A percentile compares a stretch with the other conserved stretches of the same genome.
These are phyloP conservation scores for Trypethelium eluteriae DNA, from an alignment of 495 filamentous ascomycete species.

Conservation along the genomic window DNA sequence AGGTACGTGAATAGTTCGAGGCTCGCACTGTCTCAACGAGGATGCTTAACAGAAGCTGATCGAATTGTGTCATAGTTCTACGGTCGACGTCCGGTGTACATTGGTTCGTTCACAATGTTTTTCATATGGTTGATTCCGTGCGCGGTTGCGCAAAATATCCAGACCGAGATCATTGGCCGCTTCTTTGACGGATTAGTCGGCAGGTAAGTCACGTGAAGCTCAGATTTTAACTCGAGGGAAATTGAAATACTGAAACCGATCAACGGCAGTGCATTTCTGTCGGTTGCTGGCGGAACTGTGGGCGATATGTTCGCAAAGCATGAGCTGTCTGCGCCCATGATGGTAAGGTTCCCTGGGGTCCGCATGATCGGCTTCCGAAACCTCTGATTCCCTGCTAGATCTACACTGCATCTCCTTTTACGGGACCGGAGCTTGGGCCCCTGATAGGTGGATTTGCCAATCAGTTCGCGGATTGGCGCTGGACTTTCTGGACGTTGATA, in stretches of 20 bases:
- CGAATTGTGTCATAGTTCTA: conserved; percentile 55
- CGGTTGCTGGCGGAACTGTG: conserved; percentile 83
- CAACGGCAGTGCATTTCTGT: conserved; percentile 60
- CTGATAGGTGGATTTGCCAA: conserved; percentile 70
- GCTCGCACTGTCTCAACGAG: neutral
- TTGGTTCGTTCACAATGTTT: conserved; percentile 68
- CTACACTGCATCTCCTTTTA: conserved; percentile 61
- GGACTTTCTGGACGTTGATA: conserved; percentile 81
- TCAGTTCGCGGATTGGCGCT: conserved; percentile 69
- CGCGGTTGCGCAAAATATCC: conserved; percentile 74
- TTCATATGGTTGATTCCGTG: conserved; percentile 82
- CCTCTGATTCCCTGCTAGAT: conserved; percentile 31
- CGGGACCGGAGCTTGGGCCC: conserved; percentile 47
- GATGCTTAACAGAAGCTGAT: neutral
- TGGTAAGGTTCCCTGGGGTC: conserved; percentile 32
- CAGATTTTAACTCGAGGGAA: neutral
- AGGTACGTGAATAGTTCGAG: conserved; percentile 35
- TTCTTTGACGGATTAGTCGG: conserved; percentile 84
- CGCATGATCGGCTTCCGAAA: conserved; percentile 15
- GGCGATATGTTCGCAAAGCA: conserved; percentile 77
- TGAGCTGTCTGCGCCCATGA: conserved; percentile 68
- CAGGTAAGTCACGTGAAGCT: conserved; percentile 24
- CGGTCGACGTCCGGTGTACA: conserved; percentile 77
- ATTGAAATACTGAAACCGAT: neutral
- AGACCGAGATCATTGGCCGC: conserved; percentile 72